Conservation (phyloP, 352 stramenopile genomes). For the Vaucheria bursata region DNA sequence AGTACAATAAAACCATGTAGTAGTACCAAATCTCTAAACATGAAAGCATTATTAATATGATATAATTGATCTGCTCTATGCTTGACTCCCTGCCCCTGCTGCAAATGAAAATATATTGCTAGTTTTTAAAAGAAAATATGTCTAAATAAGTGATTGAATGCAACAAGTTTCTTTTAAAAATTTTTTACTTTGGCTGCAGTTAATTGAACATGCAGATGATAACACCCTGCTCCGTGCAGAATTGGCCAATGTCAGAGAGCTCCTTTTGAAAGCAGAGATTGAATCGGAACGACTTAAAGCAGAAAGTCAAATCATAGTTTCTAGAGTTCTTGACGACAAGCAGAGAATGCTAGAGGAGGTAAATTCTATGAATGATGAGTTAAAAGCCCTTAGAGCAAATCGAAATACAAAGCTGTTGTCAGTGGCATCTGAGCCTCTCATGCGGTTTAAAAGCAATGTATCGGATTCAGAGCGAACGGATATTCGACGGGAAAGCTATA, state of each 20-base stretch:
- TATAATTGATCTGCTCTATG: too few species aligned
- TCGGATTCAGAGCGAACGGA: constrained; percentile 6
- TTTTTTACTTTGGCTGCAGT: too few species aligned
- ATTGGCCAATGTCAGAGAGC: background rate
- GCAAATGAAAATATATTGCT: too few species aligned
- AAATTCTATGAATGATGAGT: constrained; percentile 45
- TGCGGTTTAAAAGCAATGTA: background rate
- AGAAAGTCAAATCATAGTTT: background rate
- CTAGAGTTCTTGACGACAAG: background rate
- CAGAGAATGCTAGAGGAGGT: constrained; percentile 44
- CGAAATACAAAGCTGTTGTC: constrained; percentile 13
- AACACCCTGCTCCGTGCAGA: background rate
- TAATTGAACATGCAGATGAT: background rate
- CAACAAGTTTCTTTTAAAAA: too few species aligned
- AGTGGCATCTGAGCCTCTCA: background rate
- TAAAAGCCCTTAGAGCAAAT: constrained; percentile 6
- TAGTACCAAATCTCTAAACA: too few species aligned
- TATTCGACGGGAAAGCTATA: background rate
- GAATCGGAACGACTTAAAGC: background rate
- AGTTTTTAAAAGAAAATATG: too few species aligned
- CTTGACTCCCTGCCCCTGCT: too few species aligned
- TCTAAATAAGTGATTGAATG: too few species aligned
- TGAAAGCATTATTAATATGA: too few species aligned
- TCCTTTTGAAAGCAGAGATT: background rate
- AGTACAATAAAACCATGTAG: too few species aligned